phyloP scores from a whole-genome alignment of 1,139 yeast genomes.

The Hansenula anomala region DNA sequence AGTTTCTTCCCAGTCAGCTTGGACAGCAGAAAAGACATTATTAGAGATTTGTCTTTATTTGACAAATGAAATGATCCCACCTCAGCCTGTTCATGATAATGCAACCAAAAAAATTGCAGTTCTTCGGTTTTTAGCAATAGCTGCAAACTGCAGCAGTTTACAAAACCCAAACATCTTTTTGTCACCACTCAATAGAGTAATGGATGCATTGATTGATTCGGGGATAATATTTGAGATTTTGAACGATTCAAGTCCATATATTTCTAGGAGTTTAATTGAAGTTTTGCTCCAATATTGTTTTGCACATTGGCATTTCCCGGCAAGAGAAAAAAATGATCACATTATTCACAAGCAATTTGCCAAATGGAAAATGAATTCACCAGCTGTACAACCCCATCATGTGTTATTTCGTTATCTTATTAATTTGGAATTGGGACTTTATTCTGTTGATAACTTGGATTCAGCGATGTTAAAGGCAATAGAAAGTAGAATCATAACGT shows the following conservation, averaged over 20 bases:
- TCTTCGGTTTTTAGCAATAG: constrained; percentile 20
- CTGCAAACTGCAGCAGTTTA: constrained; percentile 17
- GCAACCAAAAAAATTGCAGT: constrained; percentile 14
- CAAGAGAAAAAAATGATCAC: constrained; percentile 1
- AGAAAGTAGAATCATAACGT: constrained; percentile 26
- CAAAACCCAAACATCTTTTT: constrained; percentile 33
- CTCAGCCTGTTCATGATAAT: constrained; percentile 7
- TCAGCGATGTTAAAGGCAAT: constrained; percentile 14
- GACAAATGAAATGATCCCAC: constrained; percentile 2
- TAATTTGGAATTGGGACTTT: constrained; percentile 31
- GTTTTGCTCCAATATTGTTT: constrained; percentile 34
- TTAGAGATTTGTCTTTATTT: constrained; percentile 14
- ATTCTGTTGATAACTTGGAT: constrained; percentile 19
- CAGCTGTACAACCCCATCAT: constrained; percentile 27
- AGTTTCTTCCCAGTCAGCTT: constrained; percentile 15
- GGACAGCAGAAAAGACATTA: constrained; percentile 18
- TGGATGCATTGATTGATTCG: constrained; percentile 32
- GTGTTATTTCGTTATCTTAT: constrained; percentile 32
- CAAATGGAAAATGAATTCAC: constrained; percentile 25
- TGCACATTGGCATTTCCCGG: constrained; percentile 30
- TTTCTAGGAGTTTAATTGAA: constrained; percentile 24
- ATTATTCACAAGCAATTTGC: constrained; percentile 13
- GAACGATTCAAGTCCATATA: constrained; percentile 16
- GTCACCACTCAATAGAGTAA: constrained; percentile 27
- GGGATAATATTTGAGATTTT: constrained; percentile 30